These are phyloP conservation scores for Albugo laibachii DNA, from an alignment of 352 stramenopile species.

Conservation along the genomic window DNA sequence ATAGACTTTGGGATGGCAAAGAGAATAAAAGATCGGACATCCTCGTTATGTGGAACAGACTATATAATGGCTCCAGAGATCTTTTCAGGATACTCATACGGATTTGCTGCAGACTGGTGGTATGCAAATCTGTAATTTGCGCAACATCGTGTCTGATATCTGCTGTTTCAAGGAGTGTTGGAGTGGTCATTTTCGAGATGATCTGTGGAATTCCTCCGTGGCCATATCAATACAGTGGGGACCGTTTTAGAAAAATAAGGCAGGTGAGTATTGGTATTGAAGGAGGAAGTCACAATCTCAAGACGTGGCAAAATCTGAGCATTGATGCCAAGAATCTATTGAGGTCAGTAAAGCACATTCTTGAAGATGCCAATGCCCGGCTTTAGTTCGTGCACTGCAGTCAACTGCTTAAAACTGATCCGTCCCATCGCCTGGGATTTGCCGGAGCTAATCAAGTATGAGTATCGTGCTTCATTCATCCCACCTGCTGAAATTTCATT, in stretches of 20 bases:
- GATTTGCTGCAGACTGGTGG: slow-evolving; percentile 44
- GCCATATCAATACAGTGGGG: slow-evolving; percentile 27
- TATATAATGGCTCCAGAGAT: slow-evolving; percentile 64
- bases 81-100: slow-evolving; percentile 17
- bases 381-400: slow-evolving; percentile 9
- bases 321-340: neutral
- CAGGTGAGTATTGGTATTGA: too few relatives aligned
- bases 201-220: slow-evolving; percentile 33
- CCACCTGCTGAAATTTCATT: neutral
- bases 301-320: slow-evolving; percentile 18
- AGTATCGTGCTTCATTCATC: neutral
- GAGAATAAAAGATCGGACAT: slow-evolving; percentile 7
- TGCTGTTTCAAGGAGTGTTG: slow-evolving; percentile 21
- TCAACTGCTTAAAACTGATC: slow-evolving; percentile 14
- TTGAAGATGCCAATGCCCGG: neutral
- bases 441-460: slow-evolving; percentile 11
- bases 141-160: too few relatives aligned
- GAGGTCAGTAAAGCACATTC: neutral
- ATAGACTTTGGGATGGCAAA: slow-evolving; percentile 65
- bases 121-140: too few relatives aligned
- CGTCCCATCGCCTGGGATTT: slow-evolving; percentile 18
- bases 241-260: neutral
- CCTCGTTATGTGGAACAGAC: slow-evolving; percentile 43
- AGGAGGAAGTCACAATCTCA: neutral
- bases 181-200: slow-evolving; percentile 64